phyloP scores from a whole-genome alignment of 768 basidiomycete genomes.

The Strobilomyces confusus region DNA sequence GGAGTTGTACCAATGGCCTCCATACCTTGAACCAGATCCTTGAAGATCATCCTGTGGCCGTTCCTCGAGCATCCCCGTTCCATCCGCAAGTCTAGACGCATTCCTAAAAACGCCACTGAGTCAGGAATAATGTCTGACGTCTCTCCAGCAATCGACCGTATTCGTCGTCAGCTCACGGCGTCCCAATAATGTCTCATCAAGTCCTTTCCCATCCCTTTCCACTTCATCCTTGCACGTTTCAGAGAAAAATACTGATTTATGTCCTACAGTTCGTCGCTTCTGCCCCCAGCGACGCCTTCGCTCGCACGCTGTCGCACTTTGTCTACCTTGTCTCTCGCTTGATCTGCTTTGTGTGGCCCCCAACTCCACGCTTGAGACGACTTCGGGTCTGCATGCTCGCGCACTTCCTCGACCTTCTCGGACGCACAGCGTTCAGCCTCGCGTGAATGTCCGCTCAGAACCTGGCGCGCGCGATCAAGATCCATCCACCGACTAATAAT shows the following conservation, averaged over 20 bases:
- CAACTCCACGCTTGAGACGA: constrained; percentile 11
- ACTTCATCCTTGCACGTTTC: background rate
- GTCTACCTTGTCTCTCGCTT: constrained; percentile 22
- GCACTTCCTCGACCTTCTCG: constrained; percentile 30
- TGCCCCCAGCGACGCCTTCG: constrained; percentile 1
- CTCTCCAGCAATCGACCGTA: too few species aligned
- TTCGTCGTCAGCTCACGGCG: too few species aligned
- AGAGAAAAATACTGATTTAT: background rate
- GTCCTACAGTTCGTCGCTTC: background rate
- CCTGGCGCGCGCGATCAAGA: constrained; percentile 12
- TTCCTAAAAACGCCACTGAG: too few species aligned
- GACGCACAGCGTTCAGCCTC: constrained; percentile 23
- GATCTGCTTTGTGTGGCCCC: constrained; percentile 25
- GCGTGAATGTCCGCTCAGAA: constrained; percentile 38
- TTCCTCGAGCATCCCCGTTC: too few species aligned
- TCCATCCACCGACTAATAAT: background rate
- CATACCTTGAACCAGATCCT: too few species aligned
- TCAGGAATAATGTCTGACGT: too few species aligned
- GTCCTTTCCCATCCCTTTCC: too few species aligned
- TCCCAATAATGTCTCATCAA: too few species aligned
- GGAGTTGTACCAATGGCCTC: too few species aligned
- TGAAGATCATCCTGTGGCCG: too few species aligned
- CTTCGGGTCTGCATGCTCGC: constrained; percentile 18
- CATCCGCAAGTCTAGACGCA: too few species aligned
- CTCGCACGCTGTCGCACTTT: constrained; percentile 23